phyloP scores from a whole-genome alignment of 306 rosid genomes.

The Cercis canadensis region DNA sequence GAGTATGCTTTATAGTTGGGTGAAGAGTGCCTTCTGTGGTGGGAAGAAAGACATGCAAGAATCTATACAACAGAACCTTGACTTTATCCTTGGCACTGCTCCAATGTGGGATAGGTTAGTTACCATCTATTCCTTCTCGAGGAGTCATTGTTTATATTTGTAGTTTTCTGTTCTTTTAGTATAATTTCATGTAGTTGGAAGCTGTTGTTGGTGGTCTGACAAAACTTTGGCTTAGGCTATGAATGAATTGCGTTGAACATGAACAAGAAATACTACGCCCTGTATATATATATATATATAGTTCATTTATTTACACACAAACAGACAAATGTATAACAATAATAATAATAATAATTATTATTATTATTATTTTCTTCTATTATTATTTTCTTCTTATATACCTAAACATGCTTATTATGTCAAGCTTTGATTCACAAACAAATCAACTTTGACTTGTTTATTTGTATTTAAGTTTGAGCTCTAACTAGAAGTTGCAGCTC shows the following conservation, averaged over 20 bases:
- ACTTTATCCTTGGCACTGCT: constrained; percentile 73
- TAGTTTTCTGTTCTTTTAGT: constrained; percentile 13
- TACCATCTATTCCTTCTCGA: constrained; percentile 20
- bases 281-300: too few species aligned
- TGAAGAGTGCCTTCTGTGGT: constrained; percentile 64
- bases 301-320: too few species aligned
- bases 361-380: too few species aligned
- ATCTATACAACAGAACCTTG: constrained; percentile 66
- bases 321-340: too few species aligned
- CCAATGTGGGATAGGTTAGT: constrained; percentile 98
- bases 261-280: too few species aligned
- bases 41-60: constrained; percentile 79
- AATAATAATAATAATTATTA: too few species aligned
- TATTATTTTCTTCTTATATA: too few species aligned
- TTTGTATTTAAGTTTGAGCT: too few species aligned
- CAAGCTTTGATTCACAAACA: too few species aligned
- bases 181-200: constrained; percentile 20
- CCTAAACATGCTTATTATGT: too few species aligned
- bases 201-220: constrained; percentile 22
- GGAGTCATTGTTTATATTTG: constrained; percentile 17
- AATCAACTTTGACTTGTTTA: too few species aligned
- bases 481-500: too few species aligned
- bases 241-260: constrained; percentile 14
- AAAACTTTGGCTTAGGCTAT: constrained; percentile 22
- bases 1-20: constrained; percentile 67